Evolutionary conservation across 352 stramenopile species (phyloP).

Genomic region (Phytophthora fragariae): DNA sequence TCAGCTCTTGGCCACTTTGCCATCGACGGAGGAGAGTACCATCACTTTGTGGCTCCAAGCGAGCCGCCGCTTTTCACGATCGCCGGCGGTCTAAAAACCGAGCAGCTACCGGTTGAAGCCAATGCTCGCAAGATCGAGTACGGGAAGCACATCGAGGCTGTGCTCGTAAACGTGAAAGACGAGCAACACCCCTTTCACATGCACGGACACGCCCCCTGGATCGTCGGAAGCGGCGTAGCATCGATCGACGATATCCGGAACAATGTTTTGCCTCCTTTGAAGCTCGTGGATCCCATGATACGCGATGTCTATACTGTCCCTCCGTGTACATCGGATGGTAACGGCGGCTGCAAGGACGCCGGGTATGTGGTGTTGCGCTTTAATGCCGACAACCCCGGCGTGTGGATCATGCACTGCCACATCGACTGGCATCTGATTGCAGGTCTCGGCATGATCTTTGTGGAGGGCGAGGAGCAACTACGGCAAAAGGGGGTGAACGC

Average conservation of each 20-base stretch:
- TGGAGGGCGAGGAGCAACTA: conserved; percentile 28
- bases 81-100: conserved; percentile 14
- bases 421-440: conserved; percentile 25
- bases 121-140: conserved; percentile 24
- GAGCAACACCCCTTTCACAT: conserved; percentile 50
- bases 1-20: conserved; percentile 24
- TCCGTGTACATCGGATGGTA: conserved; percentile 22
- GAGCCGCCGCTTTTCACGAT: conserved; percentile 30
- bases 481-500: conserved; percentile 15
- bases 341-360: conserved; percentile 13
- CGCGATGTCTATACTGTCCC: conserved; percentile 41
- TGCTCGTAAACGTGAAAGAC: conserved; percentile 39
- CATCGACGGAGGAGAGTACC: conserved; percentile 28
- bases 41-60: conserved; percentile 15
- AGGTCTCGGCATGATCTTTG: conserved; percentile 36
- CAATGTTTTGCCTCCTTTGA: conserved; percentile 5
- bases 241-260: conserved; percentile 19
- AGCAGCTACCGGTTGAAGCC: conserved; percentile 13
- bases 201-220: conserved; percentile 34
- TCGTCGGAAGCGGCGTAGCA: conserved; percentile 24
- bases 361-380: conserved; percentile 44
- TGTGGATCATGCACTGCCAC: conserved; percentile 34
- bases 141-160: conserved; percentile 33
- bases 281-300: conserved; percentile 27
- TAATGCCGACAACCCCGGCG: conserved; percentile 37